phyloP scores from a whole-genome alignment of 31 red algal genomes.

The Porphyra umbilicalis region DNA sequence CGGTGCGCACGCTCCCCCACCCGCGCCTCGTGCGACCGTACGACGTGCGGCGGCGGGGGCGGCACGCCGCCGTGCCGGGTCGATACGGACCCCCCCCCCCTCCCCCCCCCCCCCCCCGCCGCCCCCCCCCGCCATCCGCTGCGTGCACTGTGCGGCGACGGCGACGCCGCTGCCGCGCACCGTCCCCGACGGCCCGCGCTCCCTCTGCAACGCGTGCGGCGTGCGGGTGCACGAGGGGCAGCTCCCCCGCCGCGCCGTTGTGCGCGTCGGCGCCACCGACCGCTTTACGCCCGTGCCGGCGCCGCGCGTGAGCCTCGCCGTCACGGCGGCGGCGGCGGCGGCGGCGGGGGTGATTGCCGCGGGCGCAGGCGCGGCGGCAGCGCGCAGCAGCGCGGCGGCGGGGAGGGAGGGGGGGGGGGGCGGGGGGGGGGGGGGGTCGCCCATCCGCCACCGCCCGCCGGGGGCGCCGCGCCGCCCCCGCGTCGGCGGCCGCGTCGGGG shows the following conservation, averaged over 20 bases:
- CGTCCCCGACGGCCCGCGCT: constrained; percentile 79
- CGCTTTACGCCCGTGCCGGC: neutral
- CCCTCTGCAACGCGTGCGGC: constrained; percentile 92
- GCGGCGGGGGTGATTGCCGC: neutral
- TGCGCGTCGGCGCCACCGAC: neutral
- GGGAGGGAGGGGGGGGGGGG: neutral
- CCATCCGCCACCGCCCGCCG: neutral
- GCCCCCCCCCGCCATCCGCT: constrained; percentile 18
- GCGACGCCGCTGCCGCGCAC: constrained; percentile 90
- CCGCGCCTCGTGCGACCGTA: no score
- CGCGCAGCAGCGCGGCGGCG: neutral
- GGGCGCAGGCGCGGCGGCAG: neutral
- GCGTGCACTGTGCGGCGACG: constrained; percentile 75
- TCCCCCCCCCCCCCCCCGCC: no score
- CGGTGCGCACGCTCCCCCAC: no score
- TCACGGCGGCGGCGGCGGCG: neutral
- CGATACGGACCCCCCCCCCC: no score
- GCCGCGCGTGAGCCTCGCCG: neutral
- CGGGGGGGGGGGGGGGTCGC: neutral
- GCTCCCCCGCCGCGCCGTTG: constrained; percentile 4
- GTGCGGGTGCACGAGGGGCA: constrained; percentile 85
- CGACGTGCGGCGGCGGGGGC: no score
- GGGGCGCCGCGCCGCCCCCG: neutral
- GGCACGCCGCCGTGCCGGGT: no score
- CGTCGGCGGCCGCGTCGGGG: neutral